phyloP scores from a whole-genome alignment of 2,329 filamentous ascomycete species.

The Neoscytalidium dimidiatum region DNA sequence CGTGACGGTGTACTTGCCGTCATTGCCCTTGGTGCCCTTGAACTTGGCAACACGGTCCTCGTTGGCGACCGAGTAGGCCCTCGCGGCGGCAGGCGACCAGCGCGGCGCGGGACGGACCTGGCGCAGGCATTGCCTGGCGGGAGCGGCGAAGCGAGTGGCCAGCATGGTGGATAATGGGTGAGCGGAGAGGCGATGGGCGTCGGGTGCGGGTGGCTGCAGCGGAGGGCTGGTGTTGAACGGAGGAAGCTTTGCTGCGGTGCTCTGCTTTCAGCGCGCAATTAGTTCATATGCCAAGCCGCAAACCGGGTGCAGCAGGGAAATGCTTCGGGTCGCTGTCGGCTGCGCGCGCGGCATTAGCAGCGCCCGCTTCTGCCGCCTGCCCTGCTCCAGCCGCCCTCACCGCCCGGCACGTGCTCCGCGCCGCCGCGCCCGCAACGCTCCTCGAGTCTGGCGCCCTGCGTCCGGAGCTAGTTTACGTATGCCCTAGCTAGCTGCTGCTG shows the following conservation, averaged over 20 bases:
- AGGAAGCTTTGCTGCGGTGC: slow-evolving; percentile 18
- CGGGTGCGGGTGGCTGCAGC: neutral
- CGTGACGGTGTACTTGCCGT: slow-evolving; percentile 93
- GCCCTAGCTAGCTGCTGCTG: neutral
- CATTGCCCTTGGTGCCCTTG: slow-evolving; percentile 82
- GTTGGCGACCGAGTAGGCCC: slow-evolving; percentile 59
- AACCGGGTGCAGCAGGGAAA: slow-evolving; percentile 14
- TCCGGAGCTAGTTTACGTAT: neutral
- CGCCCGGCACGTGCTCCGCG: slow-evolving; percentile 1
- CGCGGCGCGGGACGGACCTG: slow-evolving; percentile 47
- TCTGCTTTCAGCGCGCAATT: slow-evolving; percentile 11
- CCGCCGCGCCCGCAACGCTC: neutral
- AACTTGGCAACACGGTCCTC: slow-evolving; percentile 85
- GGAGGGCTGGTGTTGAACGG: slow-evolving; percentile 13
- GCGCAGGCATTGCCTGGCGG: slow-evolving; percentile 78
- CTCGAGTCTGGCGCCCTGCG: neutral
- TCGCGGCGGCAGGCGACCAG: slow-evolving; percentile 26
- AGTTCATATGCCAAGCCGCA: slow-evolving; percentile 17
- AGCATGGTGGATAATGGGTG: slow-evolving; percentile 66
- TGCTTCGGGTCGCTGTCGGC: slow-evolving; percentile 8
- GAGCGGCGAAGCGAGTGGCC: slow-evolving; percentile 74
- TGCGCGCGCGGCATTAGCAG: neutral
- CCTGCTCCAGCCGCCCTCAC: neutral
- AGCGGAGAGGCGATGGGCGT: slow-evolving; percentile 10
- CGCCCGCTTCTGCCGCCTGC: neutral